phyloP scores from a whole-genome alignment of 805 yeast species.

The Nakazawaea peltata region DNA sequence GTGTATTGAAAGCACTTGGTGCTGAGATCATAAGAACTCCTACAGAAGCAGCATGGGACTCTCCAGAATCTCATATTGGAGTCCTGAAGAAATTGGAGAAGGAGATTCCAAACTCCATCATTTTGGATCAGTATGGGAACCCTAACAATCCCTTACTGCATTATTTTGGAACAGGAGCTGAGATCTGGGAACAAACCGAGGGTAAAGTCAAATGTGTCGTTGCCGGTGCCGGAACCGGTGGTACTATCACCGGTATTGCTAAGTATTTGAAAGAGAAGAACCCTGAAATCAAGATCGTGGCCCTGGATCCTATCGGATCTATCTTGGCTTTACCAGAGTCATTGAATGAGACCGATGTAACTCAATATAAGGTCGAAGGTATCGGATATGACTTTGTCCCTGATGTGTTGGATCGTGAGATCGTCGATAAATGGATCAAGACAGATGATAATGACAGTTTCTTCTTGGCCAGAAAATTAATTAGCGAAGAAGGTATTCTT shows the following conservation, averaged over 20 bases:
- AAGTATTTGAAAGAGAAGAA: constrained; percentile 67
- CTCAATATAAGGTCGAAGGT: constrained; percentile 76
- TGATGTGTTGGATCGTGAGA: constrained; percentile 59
- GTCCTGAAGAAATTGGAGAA: constrained; percentile 74
- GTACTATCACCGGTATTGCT: constrained; percentile 81
- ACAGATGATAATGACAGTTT: constrained; percentile 79
- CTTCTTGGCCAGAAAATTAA: constrained; percentile 72
- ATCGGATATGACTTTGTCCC: constrained; percentile 88
- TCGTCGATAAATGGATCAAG: constrained; percentile 76
- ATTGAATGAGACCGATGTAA: constrained; percentile 47
- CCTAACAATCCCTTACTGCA: constrained; percentile 78
- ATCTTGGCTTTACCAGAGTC: constrained; percentile 74
- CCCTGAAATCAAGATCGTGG: constrained; percentile 53
- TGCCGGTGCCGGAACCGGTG: constrained; percentile 95
- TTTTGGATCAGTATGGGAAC: constrained; percentile 77
- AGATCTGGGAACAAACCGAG: constrained; percentile 73
- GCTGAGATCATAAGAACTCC: constrained; percentile 90
- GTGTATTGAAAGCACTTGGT: constrained; percentile 81
- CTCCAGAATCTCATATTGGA: constrained; percentile 87
- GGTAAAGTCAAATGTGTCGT: constrained; percentile 68
- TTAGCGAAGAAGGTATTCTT: constrained; percentile 76
- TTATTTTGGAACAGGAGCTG: constrained; percentile 76
- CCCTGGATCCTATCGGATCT: constrained; percentile 85
- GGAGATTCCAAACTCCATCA: constrained; percentile 80
- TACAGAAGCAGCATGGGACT: constrained; percentile 88